Evolutionary conservation across 208 protist species (phyloP).

Genomic region (Trypanosoma rangeli): DNA sequence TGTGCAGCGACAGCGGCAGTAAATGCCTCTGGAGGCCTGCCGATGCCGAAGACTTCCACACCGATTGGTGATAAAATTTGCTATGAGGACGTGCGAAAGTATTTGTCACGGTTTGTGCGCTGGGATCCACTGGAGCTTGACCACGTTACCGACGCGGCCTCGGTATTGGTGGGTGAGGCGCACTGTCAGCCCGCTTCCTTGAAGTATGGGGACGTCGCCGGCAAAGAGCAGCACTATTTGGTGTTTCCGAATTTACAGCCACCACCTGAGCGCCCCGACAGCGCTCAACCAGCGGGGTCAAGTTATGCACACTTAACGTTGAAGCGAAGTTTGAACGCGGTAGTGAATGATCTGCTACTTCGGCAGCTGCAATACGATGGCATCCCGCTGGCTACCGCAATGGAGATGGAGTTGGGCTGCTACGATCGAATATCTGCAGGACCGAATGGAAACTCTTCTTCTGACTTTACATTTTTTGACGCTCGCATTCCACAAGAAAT

Average conservation of each 20-base stretch:
- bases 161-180: background rate
- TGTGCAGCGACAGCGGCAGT: background rate
- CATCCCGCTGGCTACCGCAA: conserved; percentile 21
- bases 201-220: background rate
- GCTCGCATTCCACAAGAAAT: conserved; percentile 25
- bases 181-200: background rate
- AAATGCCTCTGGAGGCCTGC: conserved; percentile 16
- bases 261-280: background rate
- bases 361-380: conserved; percentile 67
- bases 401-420: conserved; percentile 27
- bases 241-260: background rate
- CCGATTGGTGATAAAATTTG: conserved; percentile 23
- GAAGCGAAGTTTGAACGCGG: conserved; percentile 33
- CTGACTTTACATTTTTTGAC: background rate
- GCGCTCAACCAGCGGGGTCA: too few relatives aligned
- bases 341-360: conserved; percentile 62
- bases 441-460: background rate
- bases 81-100: conserved; percentile 38
- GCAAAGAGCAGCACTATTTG: background rate
- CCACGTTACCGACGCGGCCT: background rate
- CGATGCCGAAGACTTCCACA: conserved; percentile 11
- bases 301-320: background rate
- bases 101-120: conserved; percentile 41
- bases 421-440: conserved; percentile 19
- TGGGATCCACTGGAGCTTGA: conserved; percentile 32